A percentile compares a stretch with the other conserved stretches of the same genome.
phyloP scores from a whole-genome alignment of 2,329 filamentous ascomycete genomes.

The Pestalotiopsis sp. region DNA sequence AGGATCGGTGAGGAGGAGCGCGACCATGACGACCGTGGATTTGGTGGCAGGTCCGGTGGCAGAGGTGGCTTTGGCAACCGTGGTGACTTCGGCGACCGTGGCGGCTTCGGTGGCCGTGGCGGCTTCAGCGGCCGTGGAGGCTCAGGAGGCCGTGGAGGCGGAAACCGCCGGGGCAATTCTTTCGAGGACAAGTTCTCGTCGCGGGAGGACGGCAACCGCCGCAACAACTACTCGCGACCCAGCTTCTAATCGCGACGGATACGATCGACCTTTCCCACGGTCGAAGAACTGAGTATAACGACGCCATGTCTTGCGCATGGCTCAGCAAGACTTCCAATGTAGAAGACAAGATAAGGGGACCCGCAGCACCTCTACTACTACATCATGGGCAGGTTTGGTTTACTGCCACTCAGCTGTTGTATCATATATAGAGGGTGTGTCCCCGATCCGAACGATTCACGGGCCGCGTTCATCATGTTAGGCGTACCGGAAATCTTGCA shows the following conservation, averaged over 20 bases:
- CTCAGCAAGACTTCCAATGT: background rate
- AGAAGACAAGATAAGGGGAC: background rate
- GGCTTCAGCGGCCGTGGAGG: constrained; percentile 2
- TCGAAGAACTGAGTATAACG: background rate
- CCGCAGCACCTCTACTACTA: background rate
- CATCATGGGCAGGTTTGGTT: background rate
- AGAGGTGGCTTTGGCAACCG: constrained; percentile 11
- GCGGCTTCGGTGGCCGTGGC: constrained; percentile 16
- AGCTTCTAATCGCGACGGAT: background rate
- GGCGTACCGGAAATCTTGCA: background rate
- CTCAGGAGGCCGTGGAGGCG: background rate
- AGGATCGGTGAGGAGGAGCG: constrained; percentile 24
- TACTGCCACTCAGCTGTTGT: background rate
- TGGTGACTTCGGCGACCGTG: constrained; percentile 11
- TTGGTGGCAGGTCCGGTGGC: background rate
- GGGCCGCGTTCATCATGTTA: background rate
- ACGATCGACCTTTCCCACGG: background rate
- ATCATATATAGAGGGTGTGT: background rate
- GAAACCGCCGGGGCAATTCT: background rate
- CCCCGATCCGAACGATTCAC: background rate
- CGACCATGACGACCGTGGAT: background rate
- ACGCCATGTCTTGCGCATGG: background rate
- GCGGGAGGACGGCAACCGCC: background rate
- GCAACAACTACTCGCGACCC: background rate
- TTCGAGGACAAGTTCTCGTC: background rate